Conservation (phyloP, 2,329 filamentous ascomycete genomes). For the Fusarium sp. region DNA sequence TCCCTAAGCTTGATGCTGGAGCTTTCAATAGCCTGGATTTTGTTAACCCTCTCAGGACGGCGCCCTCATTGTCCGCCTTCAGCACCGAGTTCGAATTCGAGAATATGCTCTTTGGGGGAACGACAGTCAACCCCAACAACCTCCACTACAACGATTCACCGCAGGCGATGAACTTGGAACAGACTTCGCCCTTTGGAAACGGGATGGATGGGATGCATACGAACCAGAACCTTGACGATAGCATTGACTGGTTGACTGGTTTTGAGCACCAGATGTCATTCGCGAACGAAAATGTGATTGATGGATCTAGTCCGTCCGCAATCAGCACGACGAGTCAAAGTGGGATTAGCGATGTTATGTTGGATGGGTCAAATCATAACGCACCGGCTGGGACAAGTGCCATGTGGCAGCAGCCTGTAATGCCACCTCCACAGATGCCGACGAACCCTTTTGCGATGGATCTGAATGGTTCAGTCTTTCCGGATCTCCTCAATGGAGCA, state of each 20-base stretch:
- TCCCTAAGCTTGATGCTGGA: conserved; percentile 87
- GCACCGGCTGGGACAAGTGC: conserved; percentile 65
- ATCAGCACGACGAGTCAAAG: conserved; percentile 96
- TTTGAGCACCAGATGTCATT: conserved; percentile 84
- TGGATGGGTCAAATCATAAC: conserved; percentile 80
- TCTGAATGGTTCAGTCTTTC: conserved; percentile 78
- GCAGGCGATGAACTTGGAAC: conserved; percentile 72
- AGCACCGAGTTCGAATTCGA: conserved; percentile 63
- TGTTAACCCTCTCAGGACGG: conserved; percentile 79
- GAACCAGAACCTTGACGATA: conserved; percentile 76
- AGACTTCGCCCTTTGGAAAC: conserved; percentile 70
- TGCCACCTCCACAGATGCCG: conserved; percentile 75
- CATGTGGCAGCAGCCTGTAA: conserved; percentile 78
- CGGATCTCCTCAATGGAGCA: conserved; percentile 78
- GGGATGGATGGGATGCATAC: conserved; percentile 69
- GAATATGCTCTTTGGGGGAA: conserved; percentile 74
- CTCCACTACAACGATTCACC: conserved; percentile 88
- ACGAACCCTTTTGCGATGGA: conserved; percentile 81
- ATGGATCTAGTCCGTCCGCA: conserved; percentile 93
- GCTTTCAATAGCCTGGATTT: conserved; percentile 74
- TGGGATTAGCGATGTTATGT: conserved; percentile 90
- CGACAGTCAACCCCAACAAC: conserved; percentile 77
- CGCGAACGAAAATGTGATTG: conserved; percentile 82
- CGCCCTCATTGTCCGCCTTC: conserved; percentile 74
- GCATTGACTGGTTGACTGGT: conserved; percentile 84